A percentile compares a stretch with the other conserved stretches of the same genome.
Evolutionary conservation across 2,329 filamentous ascomycete species (phyloP).

Genomic region (Zelopaecilomyces penicillatus): DNA sequence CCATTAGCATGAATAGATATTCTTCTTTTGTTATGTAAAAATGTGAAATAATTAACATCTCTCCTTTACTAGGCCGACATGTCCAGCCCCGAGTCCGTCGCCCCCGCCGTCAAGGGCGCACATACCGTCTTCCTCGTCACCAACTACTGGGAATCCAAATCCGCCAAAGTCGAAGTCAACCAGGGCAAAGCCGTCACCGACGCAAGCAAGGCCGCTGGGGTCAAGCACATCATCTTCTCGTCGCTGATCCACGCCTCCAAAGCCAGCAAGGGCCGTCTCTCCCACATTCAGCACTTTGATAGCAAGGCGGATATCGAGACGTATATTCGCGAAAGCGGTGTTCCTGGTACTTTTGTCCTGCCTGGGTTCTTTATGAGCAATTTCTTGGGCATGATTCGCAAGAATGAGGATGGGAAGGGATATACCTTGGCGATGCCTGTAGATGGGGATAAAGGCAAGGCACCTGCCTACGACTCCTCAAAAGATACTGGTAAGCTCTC

Average conservation of each 20-base stretch:
- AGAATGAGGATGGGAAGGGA: slow-evolving; percentile 19
- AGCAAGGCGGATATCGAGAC: slow-evolving; percentile 46
- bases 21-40: background rate
- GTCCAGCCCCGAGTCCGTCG: slow-evolving; percentile 25
- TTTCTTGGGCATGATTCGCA: slow-evolving; percentile 19
- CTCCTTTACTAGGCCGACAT: slow-evolving; percentile 29
- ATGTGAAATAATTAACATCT: background rate
- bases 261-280: slow-evolving; percentile 27
- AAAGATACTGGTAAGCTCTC: slow-evolving; percentile 33
- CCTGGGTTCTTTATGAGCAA: slow-evolving; percentile 50
- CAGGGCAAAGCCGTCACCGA: slow-evolving; percentile 40
- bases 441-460: slow-evolving; percentile 20
- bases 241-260: slow-evolving; percentile 33
- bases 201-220: slow-evolving; percentile 33
- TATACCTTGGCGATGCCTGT: slow-evolving; percentile 21
- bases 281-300: slow-evolving; percentile 43
- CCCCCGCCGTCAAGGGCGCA: slow-evolving; percentile 30
- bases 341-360: slow-evolving; percentile 43
- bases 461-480: slow-evolving; percentile 30
- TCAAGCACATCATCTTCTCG: slow-evolving; percentile 39
- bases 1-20: too few species aligned
- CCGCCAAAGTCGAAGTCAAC: slow-evolving; percentile 27
- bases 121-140: slow-evolving; percentile 36
- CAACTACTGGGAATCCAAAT: slow-evolving; percentile 29
- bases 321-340: slow-evolving; percentile 43